phyloP scores from a whole-genome alignment of 176 grass and related monocot species.

The Carex kokanica region DNA sequence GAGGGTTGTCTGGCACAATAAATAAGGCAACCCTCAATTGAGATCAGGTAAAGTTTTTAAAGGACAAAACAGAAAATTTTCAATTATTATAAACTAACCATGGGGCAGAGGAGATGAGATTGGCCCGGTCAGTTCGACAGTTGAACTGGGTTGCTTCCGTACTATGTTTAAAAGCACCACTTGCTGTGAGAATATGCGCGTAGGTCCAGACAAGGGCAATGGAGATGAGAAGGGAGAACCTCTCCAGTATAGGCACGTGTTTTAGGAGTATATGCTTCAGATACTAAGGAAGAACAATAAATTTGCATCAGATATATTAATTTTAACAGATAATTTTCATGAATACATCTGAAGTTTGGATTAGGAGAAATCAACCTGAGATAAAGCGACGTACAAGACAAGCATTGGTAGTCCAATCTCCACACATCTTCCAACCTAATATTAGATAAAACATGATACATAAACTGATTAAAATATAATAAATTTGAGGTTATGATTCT shows the following conservation, averaged over 20 bases:
- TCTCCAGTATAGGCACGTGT: conserved; percentile 68
- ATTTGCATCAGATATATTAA: conserved; percentile 23
- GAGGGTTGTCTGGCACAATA: background rate
- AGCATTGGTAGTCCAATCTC: conserved; percentile 88
- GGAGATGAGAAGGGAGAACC: conserved; percentile 83
- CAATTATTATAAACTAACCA: conserved; percentile 41
- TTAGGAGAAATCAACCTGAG: conserved; percentile 46
- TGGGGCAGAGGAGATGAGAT: conserved; percentile 83
- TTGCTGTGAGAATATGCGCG: conserved; percentile 74
- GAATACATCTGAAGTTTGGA: background rate
- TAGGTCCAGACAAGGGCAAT: conserved; percentile 69
- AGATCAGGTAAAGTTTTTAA: too few relatives aligned
- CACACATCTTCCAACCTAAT: conserved; percentile 88
- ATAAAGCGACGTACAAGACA: conserved; percentile 66
- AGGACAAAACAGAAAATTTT: too few relatives aligned
- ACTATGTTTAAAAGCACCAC: conserved; percentile 77
- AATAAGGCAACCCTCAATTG: too few relatives aligned
- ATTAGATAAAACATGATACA: background rate
- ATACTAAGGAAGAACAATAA: conserved; percentile 48
- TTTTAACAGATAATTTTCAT: background rate
- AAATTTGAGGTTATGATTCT: background rate
- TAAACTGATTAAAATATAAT: background rate
- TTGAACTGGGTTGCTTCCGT: conserved; percentile 55
- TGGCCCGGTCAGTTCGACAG: conserved; percentile 75
- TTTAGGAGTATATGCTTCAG: conserved; percentile 70